Evolutionary conservation across 345 rosid species (phyloP).

Genomic region (Adansonia digitata): DNA sequence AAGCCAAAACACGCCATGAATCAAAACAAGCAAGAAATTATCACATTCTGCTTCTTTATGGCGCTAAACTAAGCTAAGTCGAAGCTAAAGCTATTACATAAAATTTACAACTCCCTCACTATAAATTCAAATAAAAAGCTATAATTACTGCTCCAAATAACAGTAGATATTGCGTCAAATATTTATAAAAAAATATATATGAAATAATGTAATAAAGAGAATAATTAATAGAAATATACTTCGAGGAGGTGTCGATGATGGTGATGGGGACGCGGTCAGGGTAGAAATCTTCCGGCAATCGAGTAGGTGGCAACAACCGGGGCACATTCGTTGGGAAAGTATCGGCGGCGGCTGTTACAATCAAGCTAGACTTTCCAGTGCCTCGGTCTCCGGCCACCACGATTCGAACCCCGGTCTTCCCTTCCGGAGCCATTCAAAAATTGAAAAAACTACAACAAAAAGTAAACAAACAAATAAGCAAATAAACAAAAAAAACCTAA

Average conservation of each 20-base stretch:
- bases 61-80: neutral
- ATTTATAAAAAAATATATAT: neutral
- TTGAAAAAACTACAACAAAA: slow-evolving; percentile 7
- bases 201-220: neutral
- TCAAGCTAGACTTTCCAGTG: slow-evolving; percentile 93
- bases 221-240: slow-evolving; percentile 34
- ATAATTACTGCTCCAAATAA: neutral
- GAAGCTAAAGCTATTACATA: neutral
- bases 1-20: neutral
- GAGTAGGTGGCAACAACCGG: slow-evolving; percentile 72
- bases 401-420: slow-evolving; percentile 58
- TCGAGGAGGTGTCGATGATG: slow-evolving; percentile 81
- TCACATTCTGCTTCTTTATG: neutral
- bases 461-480: too few species aligned
- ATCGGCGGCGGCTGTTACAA: slow-evolving; percentile 75
- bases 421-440: slow-evolving; percentile 51
- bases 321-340: slow-evolving; percentile 58
- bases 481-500: neutral
- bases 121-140: neutral
- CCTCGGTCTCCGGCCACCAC: slow-evolving; percentile 91
- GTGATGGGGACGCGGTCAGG: slow-evolving; percentile 87
- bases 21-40: neutral
- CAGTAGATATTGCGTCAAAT: neutral
- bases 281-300: slow-evolving; percentile 68
- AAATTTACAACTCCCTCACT: neutral